Percentiles rank a stretch among this genome's conserved stretches.
Evolutionary conservation across 2,329 filamentous ascomycete species (phyloP).

Genomic region (Cladophialophora psammophila): DNA sequence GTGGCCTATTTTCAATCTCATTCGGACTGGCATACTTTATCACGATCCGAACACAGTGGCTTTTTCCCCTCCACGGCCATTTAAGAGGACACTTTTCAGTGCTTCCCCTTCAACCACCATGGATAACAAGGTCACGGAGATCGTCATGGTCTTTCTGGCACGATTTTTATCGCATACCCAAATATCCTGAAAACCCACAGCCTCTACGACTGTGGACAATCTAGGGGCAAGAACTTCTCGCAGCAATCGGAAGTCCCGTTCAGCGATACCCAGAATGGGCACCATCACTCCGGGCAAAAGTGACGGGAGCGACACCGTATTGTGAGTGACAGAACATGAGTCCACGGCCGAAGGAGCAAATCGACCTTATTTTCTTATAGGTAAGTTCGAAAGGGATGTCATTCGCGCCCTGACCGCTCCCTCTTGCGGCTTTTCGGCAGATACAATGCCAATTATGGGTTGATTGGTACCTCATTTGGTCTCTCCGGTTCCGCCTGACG

Average conservation of each 20-base stretch:
- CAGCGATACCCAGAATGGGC: conserved; percentile 20
- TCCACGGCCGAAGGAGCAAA: conserved; percentile 37
- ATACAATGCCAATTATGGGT: conserved; percentile 49
- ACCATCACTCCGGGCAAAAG: conserved; percentile 8
- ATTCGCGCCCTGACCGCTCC: conserved; percentile 1
- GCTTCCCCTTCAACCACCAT: conserved; percentile 44
- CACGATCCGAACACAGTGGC: too few relatives aligned
- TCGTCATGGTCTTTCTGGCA: conserved; percentile 36
- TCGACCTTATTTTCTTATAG: conserved; percentile 48
- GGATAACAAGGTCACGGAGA: conserved; percentile 53
- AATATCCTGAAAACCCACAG: background rate
- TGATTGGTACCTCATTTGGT: conserved; percentile 56
- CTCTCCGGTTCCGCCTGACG: conserved; percentile 44
- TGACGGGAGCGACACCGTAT: conserved; percentile 25
- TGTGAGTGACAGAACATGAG: conserved; percentile 26
- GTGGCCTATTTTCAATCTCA: background rate
- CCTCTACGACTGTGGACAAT: background rate
- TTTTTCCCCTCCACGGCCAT: background rate
- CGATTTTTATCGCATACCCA: conserved; percentile 26
- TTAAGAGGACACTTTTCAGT: background rate
- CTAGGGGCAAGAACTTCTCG: background rate
- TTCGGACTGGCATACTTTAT: too few relatives aligned
- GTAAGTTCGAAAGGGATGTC: background rate
- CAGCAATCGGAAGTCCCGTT: background rate
- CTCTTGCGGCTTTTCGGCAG: conserved; percentile 46